phyloP scores from a whole-genome alignment of 345 rosid species.

The Balakata baccata region DNA sequence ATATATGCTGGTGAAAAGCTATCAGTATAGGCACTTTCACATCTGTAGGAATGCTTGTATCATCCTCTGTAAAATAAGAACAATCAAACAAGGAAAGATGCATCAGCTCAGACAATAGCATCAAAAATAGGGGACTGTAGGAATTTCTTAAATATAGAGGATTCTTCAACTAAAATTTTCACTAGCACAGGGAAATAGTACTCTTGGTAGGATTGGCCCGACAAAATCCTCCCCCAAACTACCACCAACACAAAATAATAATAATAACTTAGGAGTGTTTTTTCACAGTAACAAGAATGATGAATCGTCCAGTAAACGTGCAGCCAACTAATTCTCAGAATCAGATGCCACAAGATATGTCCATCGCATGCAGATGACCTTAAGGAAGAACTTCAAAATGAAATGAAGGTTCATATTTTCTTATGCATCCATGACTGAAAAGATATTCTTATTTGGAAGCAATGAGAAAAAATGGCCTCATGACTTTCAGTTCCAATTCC shows the following conservation, averaged over 20 bases:
- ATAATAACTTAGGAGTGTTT: neutral
- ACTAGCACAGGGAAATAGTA: neutral
- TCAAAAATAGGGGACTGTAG: neutral
- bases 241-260: neutral
- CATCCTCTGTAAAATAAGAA: conserved; percentile 72
- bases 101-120: neutral
- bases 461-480: neutral
- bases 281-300: neutral
- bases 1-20: conserved; percentile 77
- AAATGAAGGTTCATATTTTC: neutral
- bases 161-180: neutral
- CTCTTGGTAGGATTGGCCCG: too few relatives aligned
- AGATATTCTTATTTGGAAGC: neutral
- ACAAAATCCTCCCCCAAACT: neutral
- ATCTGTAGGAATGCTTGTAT: conserved; percentile 79
- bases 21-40: conserved; percentile 83
- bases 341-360: neutral
- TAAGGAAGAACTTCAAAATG: neutral
- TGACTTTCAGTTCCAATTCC: neutral
- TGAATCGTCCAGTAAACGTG: neutral
- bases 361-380: neutral
- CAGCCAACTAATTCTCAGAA: conserved; percentile 1
- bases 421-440: neutral
- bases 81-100: conserved; percentile 2
- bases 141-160: neutral